Conservation (phyloP, 805 yeast genomes). For the Candida morakotiae region DNA sequence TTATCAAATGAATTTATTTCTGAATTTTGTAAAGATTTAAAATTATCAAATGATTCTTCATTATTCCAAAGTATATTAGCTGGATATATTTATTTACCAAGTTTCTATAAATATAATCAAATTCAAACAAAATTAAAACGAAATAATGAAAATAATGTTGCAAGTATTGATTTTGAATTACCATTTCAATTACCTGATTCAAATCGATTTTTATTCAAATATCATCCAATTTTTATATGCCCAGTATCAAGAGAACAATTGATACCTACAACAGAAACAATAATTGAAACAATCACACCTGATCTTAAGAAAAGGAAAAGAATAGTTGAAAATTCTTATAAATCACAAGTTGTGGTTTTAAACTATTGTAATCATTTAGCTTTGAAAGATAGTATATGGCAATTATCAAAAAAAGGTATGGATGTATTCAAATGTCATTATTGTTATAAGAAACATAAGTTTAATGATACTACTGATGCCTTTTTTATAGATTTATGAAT, state of each 20-base stretch:
- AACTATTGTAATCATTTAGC: conserved; percentile 41
- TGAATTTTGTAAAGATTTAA: conserved; percentile 33
- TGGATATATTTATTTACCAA: conserved; percentile 38
- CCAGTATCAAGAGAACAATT: conserved; percentile 43
- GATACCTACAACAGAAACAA: conserved; percentile 25
- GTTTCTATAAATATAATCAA: conserved; percentile 37
- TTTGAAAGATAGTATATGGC: conserved; percentile 38
- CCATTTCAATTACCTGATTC: conserved; percentile 41
- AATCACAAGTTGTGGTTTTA: conserved; percentile 39
- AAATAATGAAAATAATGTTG: conserved; percentile 7
- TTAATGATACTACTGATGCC: conserved; percentile 36
- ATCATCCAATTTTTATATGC: conserved; percentile 44
- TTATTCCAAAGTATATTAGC: conserved; percentile 37
- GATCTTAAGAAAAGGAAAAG: background rate
- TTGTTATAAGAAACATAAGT: conserved; percentile 41
- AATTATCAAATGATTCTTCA: conserved; percentile 37
- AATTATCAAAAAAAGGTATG: conserved; percentile 33
- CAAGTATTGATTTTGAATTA: conserved; percentile 27
- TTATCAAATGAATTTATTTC: conserved; percentile 38
- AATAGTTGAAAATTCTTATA: conserved; percentile 11
- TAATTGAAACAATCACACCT: conserved; percentile 7
- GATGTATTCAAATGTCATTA: conserved; percentile 43
- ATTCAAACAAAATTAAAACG: conserved; percentile 29
- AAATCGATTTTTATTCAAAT: conserved; percentile 34
- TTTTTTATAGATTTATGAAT: conserved; percentile 32